Base-by-base conservation (phyloP, 495 filamentous ascomycete species). In the Lepraria neglecta region DNA sequence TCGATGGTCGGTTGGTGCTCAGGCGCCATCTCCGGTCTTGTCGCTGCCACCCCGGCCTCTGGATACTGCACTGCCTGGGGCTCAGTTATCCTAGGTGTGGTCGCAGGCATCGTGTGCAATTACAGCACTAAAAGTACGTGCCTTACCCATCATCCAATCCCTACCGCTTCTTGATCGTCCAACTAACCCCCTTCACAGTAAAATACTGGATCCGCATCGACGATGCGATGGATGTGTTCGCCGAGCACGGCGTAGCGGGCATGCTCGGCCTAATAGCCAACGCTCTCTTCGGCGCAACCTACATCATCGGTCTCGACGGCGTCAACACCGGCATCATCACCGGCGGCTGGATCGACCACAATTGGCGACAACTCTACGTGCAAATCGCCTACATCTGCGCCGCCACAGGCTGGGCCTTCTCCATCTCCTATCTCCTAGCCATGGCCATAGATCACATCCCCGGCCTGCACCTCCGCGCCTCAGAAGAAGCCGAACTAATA, bases 1-100 rank as follows among this genome's bases (percentile, higher is more conserved):
- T 96, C 92, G 3, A 95, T 97, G 82, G 94, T 98, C 68, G 94
- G 94, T 58, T 96, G 94, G 89, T 98, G 94, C 75, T 98, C 94
- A 28, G 94, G 94, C 51, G 85, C 87, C 65, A 95, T 95, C 71
- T 90, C 88, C 0, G 90, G 90, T 54, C 84, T 95, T 31, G 94
- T 98, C 31, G 90, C 90, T 56, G 91, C 91, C 15, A 95, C 90
- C n/a, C 90, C 90, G 9, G 90, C 90, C 9, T 90, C 89, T 30
- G 90, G 90, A 58, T 89, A 84, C 75, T 88, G 97, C 70, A 83
- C 89, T 35, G 91, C 94, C 12, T 97, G 94, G 88, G 92, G 85
- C 19, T 88, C 87, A 66, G 83, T 97, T 65, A 74, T 92, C 62
- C 82, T 96, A 43, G 94, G 95, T 55, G 77, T 97, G 53, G 84